Percentiles rank a stretch among this genome's conserved stretches.
These are phyloP conservation scores for Hemileccinum impolitum DNA, from an alignment of 768 basidiomycete species.

Conservation along the genomic window DNA sequence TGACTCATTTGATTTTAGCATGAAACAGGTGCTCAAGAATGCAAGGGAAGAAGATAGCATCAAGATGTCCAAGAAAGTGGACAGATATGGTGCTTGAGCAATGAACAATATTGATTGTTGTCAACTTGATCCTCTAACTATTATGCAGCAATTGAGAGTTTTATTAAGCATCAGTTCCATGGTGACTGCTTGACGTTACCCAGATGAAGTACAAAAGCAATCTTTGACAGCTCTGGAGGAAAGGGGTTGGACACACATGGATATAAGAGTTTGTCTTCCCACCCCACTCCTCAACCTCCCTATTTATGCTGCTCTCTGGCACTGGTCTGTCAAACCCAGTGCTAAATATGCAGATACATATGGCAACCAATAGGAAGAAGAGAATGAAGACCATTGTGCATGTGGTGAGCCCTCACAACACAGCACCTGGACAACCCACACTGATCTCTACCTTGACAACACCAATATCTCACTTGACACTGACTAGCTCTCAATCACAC, in stretches of 20 bases:
- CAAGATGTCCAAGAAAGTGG: neutral
- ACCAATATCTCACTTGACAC: constrained; percentile 27
- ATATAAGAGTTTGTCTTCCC: no score
- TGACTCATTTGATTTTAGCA: neutral
- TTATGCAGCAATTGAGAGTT: no score
- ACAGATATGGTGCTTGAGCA: neutral
- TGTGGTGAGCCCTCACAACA: constrained; percentile 26
- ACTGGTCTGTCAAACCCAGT: constrained; percentile 43
- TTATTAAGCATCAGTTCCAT: no score
- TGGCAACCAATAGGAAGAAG: constrained; percentile 27
- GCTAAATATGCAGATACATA: constrained; percentile 32
- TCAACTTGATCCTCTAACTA: no score
- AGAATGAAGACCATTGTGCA: constrained; percentile 31
- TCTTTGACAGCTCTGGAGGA: no score
- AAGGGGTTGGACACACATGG: no score
- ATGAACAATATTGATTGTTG: no score
- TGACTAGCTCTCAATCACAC: constrained; percentile 38
- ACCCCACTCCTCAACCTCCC: constrained; percentile 41
- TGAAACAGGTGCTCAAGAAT: constrained; percentile 4
- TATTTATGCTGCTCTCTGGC: constrained; percentile 41
- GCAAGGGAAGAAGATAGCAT: neutral
- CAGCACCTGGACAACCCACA: constrained; percentile 6
- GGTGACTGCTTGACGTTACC: no score
- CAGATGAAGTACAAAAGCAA: no score
- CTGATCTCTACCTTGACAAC: constrained; percentile 15